Percentiles rank a stretch among this genome's conserved stretches.
phyloP scores from a whole-genome alignment of 2,329 filamentous ascomycete genomes.

The Neofusicoccum umdonicola region DNA sequence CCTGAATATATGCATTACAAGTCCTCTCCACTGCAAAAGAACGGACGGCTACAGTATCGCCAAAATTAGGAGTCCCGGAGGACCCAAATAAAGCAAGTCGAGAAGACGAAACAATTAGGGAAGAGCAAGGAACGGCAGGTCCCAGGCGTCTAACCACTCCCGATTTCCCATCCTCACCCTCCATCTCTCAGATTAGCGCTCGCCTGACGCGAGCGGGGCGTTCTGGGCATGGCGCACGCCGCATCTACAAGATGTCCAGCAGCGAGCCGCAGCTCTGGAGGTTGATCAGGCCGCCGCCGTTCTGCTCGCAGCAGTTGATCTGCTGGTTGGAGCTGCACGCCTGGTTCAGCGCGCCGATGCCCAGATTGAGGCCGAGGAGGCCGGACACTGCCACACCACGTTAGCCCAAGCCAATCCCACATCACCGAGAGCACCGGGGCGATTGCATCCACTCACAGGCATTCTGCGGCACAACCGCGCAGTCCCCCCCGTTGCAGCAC shows the following conservation, averaged over 20 bases:
- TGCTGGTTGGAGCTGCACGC: not conserved
- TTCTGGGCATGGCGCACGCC: too few species aligned
- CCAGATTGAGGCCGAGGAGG: not conserved
- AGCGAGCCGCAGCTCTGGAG: not conserved
- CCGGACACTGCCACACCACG: not conserved
- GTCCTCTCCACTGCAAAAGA: not conserved
- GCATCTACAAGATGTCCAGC: not conserved
- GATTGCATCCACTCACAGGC: too few species aligned
- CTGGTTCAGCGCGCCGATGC: not conserved
- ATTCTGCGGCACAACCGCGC: not conserved
- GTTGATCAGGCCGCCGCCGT: not conserved
- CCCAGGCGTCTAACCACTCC: not conserved
- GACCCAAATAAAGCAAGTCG: not conserved
- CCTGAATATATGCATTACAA: not conserved
- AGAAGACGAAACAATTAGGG: not conserved
- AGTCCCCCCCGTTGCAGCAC: not conserved
- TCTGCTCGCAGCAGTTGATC: not conserved
- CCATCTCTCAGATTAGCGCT: not conserved
- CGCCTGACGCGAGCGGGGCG: too few species aligned
- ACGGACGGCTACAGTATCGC: not conserved
- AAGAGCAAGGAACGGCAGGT: not conserved
- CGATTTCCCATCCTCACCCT: not conserved
- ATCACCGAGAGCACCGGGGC: too few species aligned
- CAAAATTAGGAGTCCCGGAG: not conserved
- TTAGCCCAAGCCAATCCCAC: too few species aligned